These are phyloP conservation scores for Neofusicoccum laricinum DNA, from an alignment of 2,329 filamentous ascomycete species.

Conservation along the genomic window DNA sequence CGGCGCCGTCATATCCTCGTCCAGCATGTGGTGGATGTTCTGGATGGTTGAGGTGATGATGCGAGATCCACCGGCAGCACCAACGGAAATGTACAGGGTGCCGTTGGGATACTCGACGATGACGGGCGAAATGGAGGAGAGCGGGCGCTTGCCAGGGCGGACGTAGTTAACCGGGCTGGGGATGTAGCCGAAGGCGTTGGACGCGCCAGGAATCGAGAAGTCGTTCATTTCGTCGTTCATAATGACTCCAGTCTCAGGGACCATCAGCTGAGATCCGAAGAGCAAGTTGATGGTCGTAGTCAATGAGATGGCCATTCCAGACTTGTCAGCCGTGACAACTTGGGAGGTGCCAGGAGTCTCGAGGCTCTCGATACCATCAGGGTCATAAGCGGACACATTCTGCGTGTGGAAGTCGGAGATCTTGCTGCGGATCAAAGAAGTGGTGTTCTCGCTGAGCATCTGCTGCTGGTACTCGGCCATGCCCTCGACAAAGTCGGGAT, in stretches of 20 bases:
- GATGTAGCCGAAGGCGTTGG: slow-evolving; percentile 81
- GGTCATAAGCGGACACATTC: slow-evolving; percentile 72
- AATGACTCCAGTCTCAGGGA: slow-evolving; percentile 78
- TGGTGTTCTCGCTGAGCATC: slow-evolving; percentile 64
- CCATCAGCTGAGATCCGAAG: slow-evolving; percentile 76
- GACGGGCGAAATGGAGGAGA: slow-evolving; percentile 78
- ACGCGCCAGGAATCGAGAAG: slow-evolving; percentile 76
- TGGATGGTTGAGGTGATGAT: slow-evolving; percentile 81
- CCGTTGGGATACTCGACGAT: slow-evolving; percentile 68
- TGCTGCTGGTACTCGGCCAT: slow-evolving; percentile 61
- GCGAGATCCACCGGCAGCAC: slow-evolving; percentile 75
- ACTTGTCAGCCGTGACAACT: slow-evolving; percentile 66
- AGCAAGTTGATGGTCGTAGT: slow-evolving; percentile 87
- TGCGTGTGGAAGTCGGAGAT: slow-evolving; percentile 73
- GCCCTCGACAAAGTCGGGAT: slow-evolving; percentile 70
- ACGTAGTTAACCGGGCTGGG: slow-evolving; percentile 81
- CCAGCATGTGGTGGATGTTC: slow-evolving; percentile 69
- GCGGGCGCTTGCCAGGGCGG: slow-evolving; percentile 72
- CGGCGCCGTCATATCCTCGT: slow-evolving; percentile 58
- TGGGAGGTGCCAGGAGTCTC: slow-evolving; percentile 74
- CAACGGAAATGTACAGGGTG: slow-evolving; percentile 65
- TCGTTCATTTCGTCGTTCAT: slow-evolving; percentile 62
- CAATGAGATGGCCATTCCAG: slow-evolving; percentile 73
- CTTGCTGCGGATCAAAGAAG: slow-evolving; percentile 57
- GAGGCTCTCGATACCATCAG: slow-evolving; percentile 61